Evolutionary conservation across 768 basidiomycete genomes (phyloP).

Genomic region (Psilocybe sp.): DNA sequence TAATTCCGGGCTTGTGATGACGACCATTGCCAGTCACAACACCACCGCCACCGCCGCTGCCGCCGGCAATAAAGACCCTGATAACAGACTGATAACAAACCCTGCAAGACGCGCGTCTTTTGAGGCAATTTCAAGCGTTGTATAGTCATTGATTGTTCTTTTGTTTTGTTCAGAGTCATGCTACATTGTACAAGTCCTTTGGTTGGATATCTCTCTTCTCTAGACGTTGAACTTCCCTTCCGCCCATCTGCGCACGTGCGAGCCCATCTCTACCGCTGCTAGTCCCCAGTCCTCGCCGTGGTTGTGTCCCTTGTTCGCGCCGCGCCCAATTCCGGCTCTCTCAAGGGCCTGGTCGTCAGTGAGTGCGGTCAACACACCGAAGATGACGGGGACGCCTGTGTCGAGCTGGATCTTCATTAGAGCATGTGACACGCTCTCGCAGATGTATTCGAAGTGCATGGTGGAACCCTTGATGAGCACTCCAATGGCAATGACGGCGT

Average conservation of each 20-base stretch:
- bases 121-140: too few relatives aligned
- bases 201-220: slow-evolving; percentile 12
- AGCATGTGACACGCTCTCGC: slow-evolving; percentile 87
- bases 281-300: slow-evolving; percentile 98
- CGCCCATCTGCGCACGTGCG: slow-evolving; percentile 61
- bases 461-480: slow-evolving; percentile 97
- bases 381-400: slow-evolving; percentile 90
- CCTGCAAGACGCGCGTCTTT: too few relatives aligned
- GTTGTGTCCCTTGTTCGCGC: slow-evolving; percentile 80
- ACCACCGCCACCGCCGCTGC: too few relatives aligned
- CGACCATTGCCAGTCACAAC: slow-evolving; percentile 9
- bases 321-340: slow-evolving; percentile 83
- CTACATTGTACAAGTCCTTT: too few relatives aligned
- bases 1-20: slow-evolving; percentile 7
- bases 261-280: slow-evolving; percentile 93
- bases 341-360: slow-evolving; percentile 94
- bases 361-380: slow-evolving; percentile 92
- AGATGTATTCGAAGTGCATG: slow-evolving; percentile 99
- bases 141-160: too few relatives aligned
- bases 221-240: slow-evolving; percentile 55
- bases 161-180: too few relatives aligned
- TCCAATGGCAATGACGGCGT: slow-evolving; percentile 96
- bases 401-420: slow-evolving; percentile 95
- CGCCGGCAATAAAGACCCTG: too few relatives aligned
- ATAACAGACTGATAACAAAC: too few relatives aligned